Conservation (phyloP, 371 early-diverging fungal species). For the Mucor saturninus region DNA sequence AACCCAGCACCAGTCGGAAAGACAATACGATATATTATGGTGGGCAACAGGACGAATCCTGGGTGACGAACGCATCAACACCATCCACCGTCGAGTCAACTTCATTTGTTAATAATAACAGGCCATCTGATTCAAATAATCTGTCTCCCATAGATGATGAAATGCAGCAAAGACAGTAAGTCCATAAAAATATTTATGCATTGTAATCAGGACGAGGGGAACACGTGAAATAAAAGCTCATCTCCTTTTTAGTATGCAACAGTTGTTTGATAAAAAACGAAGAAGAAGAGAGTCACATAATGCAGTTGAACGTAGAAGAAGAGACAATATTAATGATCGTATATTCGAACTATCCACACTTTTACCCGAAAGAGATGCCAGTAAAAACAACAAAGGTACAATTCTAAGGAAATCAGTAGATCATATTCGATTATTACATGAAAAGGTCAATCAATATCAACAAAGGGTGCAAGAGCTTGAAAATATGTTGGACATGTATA, state of each 20-base stretch:
- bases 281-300: constrained; percentile 46
- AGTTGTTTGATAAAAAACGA: constrained; percentile 41
- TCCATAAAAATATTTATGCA: constrained; percentile 9
- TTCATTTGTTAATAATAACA: background rate
- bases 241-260: constrained; percentile 30
- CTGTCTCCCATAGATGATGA: constrained; percentile 25
- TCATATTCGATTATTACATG: constrained; percentile 76
- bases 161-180: constrained; percentile 40
- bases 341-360: constrained; percentile 65
- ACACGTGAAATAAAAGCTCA: background rate
- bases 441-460: constrained; percentile 57
- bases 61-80: background rate
- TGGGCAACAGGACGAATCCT: background rate
- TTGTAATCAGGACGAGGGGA: constrained; percentile 19
- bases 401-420: constrained; percentile 88
- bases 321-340: constrained; percentile 96
- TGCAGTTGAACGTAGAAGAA: constrained; percentile 86
- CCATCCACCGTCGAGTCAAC: background rate
- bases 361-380: constrained; percentile 54
- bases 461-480: constrained; percentile 75
- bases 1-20: constrained; percentile 10
- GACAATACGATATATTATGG: background rate
- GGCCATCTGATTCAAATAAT: background rate
- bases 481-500: constrained; percentile 37
- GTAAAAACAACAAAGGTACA: constrained; percentile 79